These are phyloP conservation scores for Tuctoria greenei DNA, from an alignment of 176 grass and related monocot genomes.

Conservation along the genomic window DNA sequence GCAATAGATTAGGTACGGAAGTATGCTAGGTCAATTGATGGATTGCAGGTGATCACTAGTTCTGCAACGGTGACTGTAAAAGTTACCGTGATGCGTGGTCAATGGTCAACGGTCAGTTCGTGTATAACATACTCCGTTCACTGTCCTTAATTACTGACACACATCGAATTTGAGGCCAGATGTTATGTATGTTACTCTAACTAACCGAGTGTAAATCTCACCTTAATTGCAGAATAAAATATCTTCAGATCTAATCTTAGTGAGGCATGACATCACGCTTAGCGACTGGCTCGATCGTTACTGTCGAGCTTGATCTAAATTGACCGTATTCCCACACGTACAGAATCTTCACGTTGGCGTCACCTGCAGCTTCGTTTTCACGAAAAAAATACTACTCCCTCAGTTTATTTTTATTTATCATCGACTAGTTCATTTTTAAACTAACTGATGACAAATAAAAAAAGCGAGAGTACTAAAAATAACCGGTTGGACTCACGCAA, in stretches of 20 bases:
- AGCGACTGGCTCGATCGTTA: background rate
- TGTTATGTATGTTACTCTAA: background rate
- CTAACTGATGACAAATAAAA: no score
- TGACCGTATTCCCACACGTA: background rate
- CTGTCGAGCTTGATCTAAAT: background rate
- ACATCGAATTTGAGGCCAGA: background rate
- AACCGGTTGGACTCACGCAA: background rate
- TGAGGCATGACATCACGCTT: constrained; percentile 16
- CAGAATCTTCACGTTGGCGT: background rate
- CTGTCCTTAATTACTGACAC: background rate
- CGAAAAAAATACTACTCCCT: no score
- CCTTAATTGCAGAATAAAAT: background rate
- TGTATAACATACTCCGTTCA: background rate
- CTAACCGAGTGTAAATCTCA: background rate
- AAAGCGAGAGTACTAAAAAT: no score
- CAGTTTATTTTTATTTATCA: no score
- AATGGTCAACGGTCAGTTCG: background rate
- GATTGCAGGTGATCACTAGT: background rate
- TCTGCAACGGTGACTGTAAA: background rate
- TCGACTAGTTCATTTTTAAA: no score
- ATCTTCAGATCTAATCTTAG: constrained; percentile 1
- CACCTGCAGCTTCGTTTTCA: background rate
- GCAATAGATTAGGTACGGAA: background rate
- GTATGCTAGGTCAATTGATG: background rate
- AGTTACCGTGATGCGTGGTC: background rate